phyloP scores from a whole-genome alignment of 441 rosid genomes.

The Mallotus japonicus region DNA sequence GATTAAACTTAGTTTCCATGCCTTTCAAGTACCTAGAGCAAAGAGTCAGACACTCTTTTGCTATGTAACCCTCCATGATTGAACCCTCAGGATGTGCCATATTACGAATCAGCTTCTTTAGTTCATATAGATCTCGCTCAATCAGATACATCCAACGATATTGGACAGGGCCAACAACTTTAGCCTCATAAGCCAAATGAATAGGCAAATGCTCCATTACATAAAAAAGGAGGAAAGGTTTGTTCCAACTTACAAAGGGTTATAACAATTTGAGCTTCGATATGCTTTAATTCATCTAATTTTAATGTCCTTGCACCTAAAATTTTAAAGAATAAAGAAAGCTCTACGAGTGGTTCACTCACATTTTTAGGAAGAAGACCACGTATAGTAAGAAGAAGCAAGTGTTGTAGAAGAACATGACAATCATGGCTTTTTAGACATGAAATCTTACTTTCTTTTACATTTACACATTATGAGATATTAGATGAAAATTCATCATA shows the following conservation, averaged over 20 bases:
- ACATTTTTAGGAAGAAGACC: neutral
- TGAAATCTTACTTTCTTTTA: neutral
- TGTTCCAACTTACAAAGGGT: neutral
- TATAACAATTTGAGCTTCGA: neutral
- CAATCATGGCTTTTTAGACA: neutral
- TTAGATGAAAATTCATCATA: neutral
- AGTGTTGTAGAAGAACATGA: neutral
- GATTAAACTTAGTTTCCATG: neutral
- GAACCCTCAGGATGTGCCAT: neutral
- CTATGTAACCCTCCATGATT: neutral
- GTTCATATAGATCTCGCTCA: neutral
- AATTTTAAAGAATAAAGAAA: neutral
- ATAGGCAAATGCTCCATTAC: neutral
- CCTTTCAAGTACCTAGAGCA: neutral
- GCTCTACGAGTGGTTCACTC: neutral
- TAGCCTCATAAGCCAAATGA: neutral
- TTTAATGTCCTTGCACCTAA: neutral
- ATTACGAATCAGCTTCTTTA: neutral
- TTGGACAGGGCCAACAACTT: neutral
- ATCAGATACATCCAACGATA: neutral
- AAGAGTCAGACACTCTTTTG: neutral
- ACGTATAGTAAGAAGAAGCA: neutral
- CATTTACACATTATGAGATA: neutral
- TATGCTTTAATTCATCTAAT: neutral
- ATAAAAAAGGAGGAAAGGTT: neutral